Conservation (phyloP, 148 eudicot genomes). For the Rhododendron vialii region DNA sequence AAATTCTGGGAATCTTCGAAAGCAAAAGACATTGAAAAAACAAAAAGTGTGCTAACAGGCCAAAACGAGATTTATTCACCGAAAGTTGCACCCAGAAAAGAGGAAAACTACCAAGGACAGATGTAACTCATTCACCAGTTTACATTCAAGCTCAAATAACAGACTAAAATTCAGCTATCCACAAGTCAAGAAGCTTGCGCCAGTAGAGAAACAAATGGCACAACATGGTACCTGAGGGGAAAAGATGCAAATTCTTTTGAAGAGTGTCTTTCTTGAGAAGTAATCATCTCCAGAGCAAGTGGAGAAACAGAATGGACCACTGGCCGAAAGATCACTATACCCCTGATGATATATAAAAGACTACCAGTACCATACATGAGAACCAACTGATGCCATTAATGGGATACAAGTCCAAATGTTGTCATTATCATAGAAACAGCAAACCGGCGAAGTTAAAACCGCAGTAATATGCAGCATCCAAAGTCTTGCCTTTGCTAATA, state of each 20-base stretch:
- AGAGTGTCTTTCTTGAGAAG: neutral
- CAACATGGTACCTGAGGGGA: neutral
- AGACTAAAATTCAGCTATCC: neutral
- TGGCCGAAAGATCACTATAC: neutral
- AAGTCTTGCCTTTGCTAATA: neutral
- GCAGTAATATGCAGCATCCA: neutral
- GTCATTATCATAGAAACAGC: neutral
- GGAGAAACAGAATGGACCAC: neutral
- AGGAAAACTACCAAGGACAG: neutral
- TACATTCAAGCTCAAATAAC: neutral
- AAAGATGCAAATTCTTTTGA: neutral
- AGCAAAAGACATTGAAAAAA: neutral
- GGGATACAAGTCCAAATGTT: neutral
- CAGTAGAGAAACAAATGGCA: neutral
- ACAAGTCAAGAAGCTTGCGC: neutral
- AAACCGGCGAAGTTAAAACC: neutral
- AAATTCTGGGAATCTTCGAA: neutral
- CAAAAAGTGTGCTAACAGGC: neutral
- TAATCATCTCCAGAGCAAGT: neutral
- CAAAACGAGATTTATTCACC: neutral
- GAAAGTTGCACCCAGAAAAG: neutral
- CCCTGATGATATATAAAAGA: neutral
- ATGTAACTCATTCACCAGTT: neutral
- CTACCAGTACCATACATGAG: neutral
- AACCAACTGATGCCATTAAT: neutral